These are phyloP conservation scores for Buddleja alternifolia DNA, from an alignment of 257 asterid species.

Conservation along the genomic window DNA sequence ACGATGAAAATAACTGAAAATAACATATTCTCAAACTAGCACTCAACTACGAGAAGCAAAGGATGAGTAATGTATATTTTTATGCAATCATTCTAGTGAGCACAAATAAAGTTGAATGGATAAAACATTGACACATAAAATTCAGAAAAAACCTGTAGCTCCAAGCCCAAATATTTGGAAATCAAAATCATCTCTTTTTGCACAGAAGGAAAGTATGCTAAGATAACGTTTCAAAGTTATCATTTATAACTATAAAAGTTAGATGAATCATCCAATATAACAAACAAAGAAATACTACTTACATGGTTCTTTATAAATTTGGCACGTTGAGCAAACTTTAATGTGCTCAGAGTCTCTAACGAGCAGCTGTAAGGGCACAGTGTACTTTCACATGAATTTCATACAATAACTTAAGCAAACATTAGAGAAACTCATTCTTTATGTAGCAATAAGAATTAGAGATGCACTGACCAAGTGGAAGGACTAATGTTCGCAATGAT, in stretches of 20 bases:
- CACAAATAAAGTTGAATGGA: slow-evolving; percentile 9
- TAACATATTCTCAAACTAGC: slow-evolving; percentile 4
- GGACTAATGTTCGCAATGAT: slow-evolving; percentile 97
- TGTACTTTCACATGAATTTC: slow-evolving; percentile 26
- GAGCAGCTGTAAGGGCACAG: slow-evolving; percentile 62
- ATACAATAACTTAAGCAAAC: slow-evolving; percentile 1
- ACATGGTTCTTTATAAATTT: slow-evolving; percentile 83
- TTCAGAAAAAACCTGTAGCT: slow-evolving; percentile 12
- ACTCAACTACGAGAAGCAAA: not conserved
- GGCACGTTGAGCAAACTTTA: slow-evolving; percentile 94
- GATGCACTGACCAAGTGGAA: slow-evolving; percentile 61
- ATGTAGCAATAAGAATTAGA: not conserved
- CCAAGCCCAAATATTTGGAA: slow-evolving; percentile 3
- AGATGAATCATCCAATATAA: not conserved
- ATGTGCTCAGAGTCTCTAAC: slow-evolving; percentile 80
- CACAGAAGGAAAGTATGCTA: not conserved
- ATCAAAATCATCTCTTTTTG: not conserved
- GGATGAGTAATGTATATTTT: not conserved
- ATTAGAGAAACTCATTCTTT: no score
- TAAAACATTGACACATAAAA: not conserved
- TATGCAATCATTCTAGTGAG: not conserved
- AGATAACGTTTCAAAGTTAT: not conserved
- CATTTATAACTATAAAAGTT: not conserved
- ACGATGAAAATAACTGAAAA: slow-evolving; percentile 20
- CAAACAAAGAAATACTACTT: slow-evolving; percentile 26